These are phyloP conservation scores for Cryphonectria nitschkei DNA, from an alignment of 2,329 filamentous ascomycete genomes.

Conservation along the genomic window DNA sequence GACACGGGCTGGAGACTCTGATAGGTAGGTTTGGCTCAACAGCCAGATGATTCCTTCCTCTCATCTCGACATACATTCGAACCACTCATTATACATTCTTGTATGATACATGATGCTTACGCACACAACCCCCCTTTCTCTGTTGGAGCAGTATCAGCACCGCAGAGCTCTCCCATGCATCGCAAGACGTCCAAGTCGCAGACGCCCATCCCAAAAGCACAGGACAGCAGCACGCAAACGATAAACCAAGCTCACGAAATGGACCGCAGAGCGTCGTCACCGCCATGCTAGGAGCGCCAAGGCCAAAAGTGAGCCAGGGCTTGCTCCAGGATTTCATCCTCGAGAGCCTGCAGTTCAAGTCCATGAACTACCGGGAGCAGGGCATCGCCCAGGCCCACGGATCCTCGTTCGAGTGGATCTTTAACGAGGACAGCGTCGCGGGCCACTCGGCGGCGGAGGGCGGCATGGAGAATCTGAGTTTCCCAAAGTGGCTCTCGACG, in stretches of 20 bases:
- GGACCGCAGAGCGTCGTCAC: neutral
- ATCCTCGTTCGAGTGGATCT: conserved; percentile 24
- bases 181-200: neutral
- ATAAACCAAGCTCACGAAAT: neutral
- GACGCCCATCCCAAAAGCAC: neutral
- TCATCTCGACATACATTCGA: neutral
- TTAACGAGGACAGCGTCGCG: neutral
- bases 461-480: conserved; percentile 1
- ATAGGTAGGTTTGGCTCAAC: neutral
- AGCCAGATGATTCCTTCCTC: neutral
- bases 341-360: conserved; percentile 19
- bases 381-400: conserved; percentile 23
- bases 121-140: too few species aligned
- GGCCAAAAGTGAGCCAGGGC: neutral
- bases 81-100: too few species aligned
- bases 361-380: conserved; percentile 22
- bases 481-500: conserved; percentile 23
- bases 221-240: neutral
- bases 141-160: neutral
- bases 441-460: neutral
- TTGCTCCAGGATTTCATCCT: conserved; percentile 26
- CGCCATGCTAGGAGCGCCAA: neutral
- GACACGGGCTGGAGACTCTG: neutral
- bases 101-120: neutral
- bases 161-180: neutral